phyloP scores from a whole-genome alignment of 2,329 filamentous ascomycete genomes.

The Aspergillus carbonarius region DNA sequence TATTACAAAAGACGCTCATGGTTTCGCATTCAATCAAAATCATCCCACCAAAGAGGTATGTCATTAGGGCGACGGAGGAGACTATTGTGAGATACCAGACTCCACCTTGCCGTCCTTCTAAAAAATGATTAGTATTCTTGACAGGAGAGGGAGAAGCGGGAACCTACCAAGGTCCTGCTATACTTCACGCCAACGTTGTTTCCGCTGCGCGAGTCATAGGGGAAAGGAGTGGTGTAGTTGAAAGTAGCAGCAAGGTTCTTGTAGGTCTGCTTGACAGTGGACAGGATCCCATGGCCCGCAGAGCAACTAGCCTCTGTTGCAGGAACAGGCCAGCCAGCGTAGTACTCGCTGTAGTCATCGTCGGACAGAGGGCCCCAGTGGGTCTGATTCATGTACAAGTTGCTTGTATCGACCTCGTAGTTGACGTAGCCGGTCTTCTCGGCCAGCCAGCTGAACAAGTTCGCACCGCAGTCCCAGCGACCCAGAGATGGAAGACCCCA shows the following conservation, averaged over 20 bases:
- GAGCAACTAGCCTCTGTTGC: conserved; percentile 34
- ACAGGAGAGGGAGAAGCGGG: background rate
- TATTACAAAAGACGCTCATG: background rate
- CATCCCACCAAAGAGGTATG: background rate
- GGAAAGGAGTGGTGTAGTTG: conserved; percentile 36
- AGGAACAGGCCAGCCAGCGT: conserved; percentile 31
- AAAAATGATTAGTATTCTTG: background rate
- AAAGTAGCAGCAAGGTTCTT: conserved; percentile 26
- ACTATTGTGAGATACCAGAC: background rate
- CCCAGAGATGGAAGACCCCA: conserved; percentile 69
- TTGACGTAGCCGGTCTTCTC: conserved; percentile 58
- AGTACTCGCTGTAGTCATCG: conserved; percentile 26
- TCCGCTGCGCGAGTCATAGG: conserved; percentile 23
- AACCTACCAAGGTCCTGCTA: conserved; percentile 16
- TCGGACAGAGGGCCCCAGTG: conserved; percentile 50
- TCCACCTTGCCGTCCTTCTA: conserved; percentile 11
- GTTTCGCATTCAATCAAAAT: background rate
- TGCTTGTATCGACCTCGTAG: conserved; percentile 40
- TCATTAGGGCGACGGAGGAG: background rate
- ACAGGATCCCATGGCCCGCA: conserved; percentile 36
- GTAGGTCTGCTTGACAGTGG: conserved; percentile 33
- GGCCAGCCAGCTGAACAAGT: conserved; percentile 63
- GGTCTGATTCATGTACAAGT: conserved; percentile 54
- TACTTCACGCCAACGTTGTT: conserved; percentile 22
- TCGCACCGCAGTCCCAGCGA: conserved; percentile 70